Conservation (phyloP, 2,329 filamentous ascomycete species). For the Chaetomium sp. region DNA sequence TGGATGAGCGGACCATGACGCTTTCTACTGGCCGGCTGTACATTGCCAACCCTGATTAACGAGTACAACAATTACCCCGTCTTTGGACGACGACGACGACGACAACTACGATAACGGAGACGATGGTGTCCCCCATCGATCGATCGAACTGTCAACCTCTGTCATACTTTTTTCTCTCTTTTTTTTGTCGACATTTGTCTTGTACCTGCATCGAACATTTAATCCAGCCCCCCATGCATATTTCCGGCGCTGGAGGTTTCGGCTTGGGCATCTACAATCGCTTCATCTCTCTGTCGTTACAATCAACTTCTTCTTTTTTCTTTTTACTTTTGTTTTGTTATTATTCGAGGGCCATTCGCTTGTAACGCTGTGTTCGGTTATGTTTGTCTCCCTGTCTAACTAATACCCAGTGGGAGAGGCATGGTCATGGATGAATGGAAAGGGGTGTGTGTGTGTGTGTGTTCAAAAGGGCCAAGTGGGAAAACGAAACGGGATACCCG, state of each 20-base stretch:
- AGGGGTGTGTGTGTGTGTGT: not conserved
- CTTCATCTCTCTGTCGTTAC: not conserved
- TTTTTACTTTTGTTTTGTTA: not conserved
- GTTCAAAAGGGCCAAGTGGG: not conserved
- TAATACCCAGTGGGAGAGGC: not conserved
- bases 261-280: slow-evolving; percentile 6
- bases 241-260: slow-evolving; percentile 1
- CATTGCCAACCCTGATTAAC: slow-evolving; percentile 76
- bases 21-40: slow-evolving; percentile 68
- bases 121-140: not conserved
- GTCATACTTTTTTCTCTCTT: not conserved
- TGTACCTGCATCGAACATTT: not conserved
- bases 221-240: not conserved
- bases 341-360: not conserved
- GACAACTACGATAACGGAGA: not conserved
- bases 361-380: too few relatives aligned
- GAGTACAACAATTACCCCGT: not conserved
- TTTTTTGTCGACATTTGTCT: not conserved
- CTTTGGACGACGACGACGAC: too few relatives aligned
- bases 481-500: not conserved
- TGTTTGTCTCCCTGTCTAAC: not conserved
- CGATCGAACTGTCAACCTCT: too few relatives aligned
- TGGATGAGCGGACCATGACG: slow-evolving; percentile 75
- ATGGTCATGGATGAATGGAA: not conserved
- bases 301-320: not conserved